Percentiles rank a stretch among this genome's conserved stretches.
These are phyloP conservation scores for Mycena sanguinolenta DNA, from an alignment of 768 basidiomycete species.

Conservation along the genomic window DNA sequence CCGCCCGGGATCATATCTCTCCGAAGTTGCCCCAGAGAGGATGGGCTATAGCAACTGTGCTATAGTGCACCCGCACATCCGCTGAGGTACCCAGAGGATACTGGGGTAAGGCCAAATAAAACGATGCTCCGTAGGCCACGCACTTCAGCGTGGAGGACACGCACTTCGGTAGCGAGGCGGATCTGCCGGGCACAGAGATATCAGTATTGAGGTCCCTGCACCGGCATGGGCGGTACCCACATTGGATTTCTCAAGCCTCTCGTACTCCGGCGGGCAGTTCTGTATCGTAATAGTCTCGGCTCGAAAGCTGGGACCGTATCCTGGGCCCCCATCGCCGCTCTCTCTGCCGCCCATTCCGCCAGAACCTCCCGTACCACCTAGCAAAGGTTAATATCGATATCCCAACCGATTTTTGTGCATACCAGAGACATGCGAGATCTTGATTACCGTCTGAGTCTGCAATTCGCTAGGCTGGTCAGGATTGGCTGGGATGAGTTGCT, in stretches of 20 bases:
- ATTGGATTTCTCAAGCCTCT: not conserved
- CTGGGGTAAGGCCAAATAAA: slow-evolving; percentile 13
- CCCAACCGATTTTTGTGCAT: not conserved
- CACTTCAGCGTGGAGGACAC: not conserved
- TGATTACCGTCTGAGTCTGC: too few species aligned
- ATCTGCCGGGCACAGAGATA: not conserved
- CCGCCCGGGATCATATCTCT: not conserved
- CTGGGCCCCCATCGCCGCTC: not conserved
- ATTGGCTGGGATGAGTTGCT: too few species aligned
- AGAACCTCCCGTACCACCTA: slow-evolving; percentile 5
- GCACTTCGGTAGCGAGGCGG: too few species aligned
- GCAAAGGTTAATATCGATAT: not conserved
- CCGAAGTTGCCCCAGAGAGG: not conserved
- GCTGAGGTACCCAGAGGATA: not conserved
- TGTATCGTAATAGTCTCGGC: not conserved
- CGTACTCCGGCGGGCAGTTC: not conserved
- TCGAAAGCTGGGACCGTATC: not conserved
- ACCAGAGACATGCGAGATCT: not conserved
- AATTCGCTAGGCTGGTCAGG: too few species aligned
- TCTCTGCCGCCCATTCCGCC: slow-evolving; percentile 9
- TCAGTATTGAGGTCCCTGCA: slow-evolving; percentile 7
- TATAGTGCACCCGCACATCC: slow-evolving; percentile 16
- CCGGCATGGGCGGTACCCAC: not conserved
- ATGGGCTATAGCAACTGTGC: not conserved
- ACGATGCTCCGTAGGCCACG: not conserved